Evolutionary conservation across 192 early-diverging fungal genomes (phyloP), one percentile per base, ranked within the genome.

Genomic region (Piromyces finnis): DNA sequence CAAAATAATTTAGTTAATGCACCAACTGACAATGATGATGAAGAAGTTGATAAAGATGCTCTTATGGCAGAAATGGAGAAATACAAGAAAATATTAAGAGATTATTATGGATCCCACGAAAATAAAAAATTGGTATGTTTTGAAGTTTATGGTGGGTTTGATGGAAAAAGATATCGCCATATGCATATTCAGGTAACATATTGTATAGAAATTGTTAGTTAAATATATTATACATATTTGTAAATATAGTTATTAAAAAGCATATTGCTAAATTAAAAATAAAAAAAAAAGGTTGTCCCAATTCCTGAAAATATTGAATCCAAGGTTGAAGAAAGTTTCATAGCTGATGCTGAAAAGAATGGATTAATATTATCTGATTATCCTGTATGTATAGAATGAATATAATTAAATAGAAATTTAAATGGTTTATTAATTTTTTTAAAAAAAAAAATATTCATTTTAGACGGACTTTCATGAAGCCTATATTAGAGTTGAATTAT

Each of bases 181-280:
- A 86, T 88, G 30, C 91, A 95, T 86, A 80, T 93, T 0, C 94
- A 95, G 84, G 84, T 93, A 86, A 39, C 18, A 84, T 80, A 80
- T 78, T 87, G 28, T 85, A n/a, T n/a, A n/a, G n/a, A n/a, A n/a
- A n/a, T n/a, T n/a, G n/a, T n/a, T n/a, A n/a, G n/a, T n/a, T n/a
- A n/a, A n/a, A n/a, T n/a, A n/a, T n/a, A n/a, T n/a, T n/a, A n/a
- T n/a, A n/a, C n/a, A n/a, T n/a, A n/a, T n/a, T n/a, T n/a, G n/a
- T n/a, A n/a, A n/a, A n/a, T n/a, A n/a, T n/a, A n/a, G n/a, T n/a
- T n/a, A n/a, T n/a, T n/a, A n/a, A n/a, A n/a, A n/a, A n/a, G n/a
- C n/a, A n/a, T n/a, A n/a, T n/a, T n/a, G n/a, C n/a, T n/a, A n/a
- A n/a, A n/a, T n/a, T n/a, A n/a, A n/a, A n/a, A n/a, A n/a, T n/a